phyloP scores from a whole-genome alignment of 2,329 filamentous ascomycete genomes.

The Biscogniauxia mediterranea region DNA sequence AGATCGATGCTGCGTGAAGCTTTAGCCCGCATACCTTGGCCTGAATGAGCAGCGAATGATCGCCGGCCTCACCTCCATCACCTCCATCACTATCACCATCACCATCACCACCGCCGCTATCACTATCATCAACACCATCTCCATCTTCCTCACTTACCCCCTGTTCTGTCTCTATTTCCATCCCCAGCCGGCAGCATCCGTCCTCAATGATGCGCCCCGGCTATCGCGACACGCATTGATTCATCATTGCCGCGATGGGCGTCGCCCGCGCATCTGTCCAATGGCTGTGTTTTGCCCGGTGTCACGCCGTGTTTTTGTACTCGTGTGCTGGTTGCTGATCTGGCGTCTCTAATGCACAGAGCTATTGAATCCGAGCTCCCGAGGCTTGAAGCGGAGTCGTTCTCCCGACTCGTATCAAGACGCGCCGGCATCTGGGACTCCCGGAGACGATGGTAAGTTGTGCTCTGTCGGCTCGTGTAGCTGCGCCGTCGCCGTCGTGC shows the following conservation, averaged over 20 bases:
- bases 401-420: constrained; percentile 68
- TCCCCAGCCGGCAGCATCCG: neutral
- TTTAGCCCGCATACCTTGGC: constrained; percentile 7
- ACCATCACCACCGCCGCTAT: neutral
- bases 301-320: constrained; percentile 18
- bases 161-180: neutral
- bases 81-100: constrained; percentile 6
- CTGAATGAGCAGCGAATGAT: constrained; percentile 12
- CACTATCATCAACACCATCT: constrained; percentile 13
- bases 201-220: neutral
- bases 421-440: constrained; percentile 49
- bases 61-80: constrained; percentile 19
- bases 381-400: constrained; percentile 76
- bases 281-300: constrained; percentile 18
- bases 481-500: constrained; percentile 25
- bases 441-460: constrained; percentile 74
- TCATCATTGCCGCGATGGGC: constrained; percentile 21
- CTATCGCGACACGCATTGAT: constrained; percentile 13
- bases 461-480: constrained; percentile 35
- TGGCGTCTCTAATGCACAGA: constrained; percentile 38
- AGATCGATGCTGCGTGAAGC: constrained; percentile 4
- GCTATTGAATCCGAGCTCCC: constrained; percentile 53
- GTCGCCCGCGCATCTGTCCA: constrained; percentile 19
- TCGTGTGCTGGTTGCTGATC: constrained; percentile 25
- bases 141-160: constrained; percentile 6